Conservation (phyloP, 2,329 filamentous ascomycete genomes). For the Colletotrichum cuscutae region DNA sequence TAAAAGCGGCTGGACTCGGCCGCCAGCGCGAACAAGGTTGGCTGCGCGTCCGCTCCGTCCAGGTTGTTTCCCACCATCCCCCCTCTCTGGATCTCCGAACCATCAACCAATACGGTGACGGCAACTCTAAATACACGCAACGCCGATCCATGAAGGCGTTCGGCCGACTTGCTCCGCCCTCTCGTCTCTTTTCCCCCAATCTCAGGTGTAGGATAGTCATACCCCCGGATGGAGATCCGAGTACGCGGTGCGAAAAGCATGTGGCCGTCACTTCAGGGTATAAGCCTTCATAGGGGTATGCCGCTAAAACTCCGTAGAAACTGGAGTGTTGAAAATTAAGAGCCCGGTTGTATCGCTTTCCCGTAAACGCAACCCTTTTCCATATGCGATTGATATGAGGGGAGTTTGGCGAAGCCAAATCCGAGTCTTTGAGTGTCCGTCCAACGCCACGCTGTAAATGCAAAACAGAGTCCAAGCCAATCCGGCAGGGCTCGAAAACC, state of each 20-base stretch:
- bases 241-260: not conserved
- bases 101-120: slow-evolving; percentile 15
- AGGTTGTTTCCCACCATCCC: slow-evolving; percentile 3
- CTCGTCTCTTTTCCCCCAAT: not conserved
- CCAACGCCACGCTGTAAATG: slow-evolving; percentile 34
- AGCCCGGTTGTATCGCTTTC: slow-evolving; percentile 1
- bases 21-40: slow-evolving; percentile 1
- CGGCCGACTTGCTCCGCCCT: slow-evolving; percentile 11
- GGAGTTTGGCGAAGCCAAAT: slow-evolving; percentile 4
- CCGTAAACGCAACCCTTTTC: not conserved
- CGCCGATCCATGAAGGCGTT: slow-evolving; percentile 31
- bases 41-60: not conserved
- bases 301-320: slow-evolving; percentile 22
- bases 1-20: not conserved
- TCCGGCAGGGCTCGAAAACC: slow-evolving; percentile 2
- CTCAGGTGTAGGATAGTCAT: not conserved
- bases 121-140: slow-evolving; percentile 31
- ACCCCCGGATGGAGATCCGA: not conserved
- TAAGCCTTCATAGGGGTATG: slow-evolving; percentile 28
- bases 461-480: slow-evolving; percentile 25
- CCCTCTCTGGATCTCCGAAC: not conserved
- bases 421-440: slow-evolving; percentile 14
- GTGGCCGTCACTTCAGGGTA: slow-evolving; percentile 29
- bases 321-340: not conserved
- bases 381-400: not conserved